A percentile compares a stretch with the other conserved stretches of the same genome.
phyloP scores from a whole-genome alignment of 2,329 filamentous ascomycete species.

The Venturia nashicola region DNA sequence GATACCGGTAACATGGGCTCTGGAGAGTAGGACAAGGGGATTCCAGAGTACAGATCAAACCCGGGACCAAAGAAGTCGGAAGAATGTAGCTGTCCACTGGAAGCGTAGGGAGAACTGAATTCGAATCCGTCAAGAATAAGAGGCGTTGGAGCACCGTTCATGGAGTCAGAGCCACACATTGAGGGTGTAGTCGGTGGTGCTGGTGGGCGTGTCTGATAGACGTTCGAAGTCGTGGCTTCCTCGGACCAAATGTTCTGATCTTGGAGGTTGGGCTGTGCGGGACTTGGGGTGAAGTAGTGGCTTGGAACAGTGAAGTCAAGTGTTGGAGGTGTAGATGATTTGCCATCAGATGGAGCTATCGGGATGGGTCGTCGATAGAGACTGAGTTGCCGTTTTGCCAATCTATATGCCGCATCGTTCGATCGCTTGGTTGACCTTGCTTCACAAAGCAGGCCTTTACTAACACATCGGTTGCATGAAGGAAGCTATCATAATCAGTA shows the following conservation, averaged over 20 bases:
- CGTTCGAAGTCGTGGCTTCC: not conserved
- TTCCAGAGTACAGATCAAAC: not conserved
- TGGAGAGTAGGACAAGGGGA: not conserved
- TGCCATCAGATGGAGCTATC: conserved; percentile 1
- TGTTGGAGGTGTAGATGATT: not conserved
- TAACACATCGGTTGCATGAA: conserved; percentile 5
- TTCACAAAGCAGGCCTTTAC: conserved; percentile 9
- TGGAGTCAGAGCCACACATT: not conserved
- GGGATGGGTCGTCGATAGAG: conserved; percentile 6
- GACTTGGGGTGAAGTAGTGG: not conserved
- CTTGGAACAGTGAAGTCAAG: not conserved
- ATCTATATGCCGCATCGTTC: conserved; percentile 8
- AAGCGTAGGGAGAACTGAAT: not conserved
- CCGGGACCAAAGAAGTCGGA: not conserved
- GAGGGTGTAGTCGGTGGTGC: not conserved
- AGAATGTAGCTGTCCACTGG: not conserved
- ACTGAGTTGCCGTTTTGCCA: conserved; percentile 8
- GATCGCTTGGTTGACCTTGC: conserved; percentile 7
- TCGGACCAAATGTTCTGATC: not conserved
- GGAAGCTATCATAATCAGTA: conserved; percentile 7
- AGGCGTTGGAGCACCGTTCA: not conserved
- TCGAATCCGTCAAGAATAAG: not conserved
- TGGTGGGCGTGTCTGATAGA: not conserved
- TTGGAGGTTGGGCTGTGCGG: not conserved
- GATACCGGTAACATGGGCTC: not conserved